phyloP scores from a whole-genome alignment of 164 flowering plant genomes.

The Annona cherimola region DNA sequence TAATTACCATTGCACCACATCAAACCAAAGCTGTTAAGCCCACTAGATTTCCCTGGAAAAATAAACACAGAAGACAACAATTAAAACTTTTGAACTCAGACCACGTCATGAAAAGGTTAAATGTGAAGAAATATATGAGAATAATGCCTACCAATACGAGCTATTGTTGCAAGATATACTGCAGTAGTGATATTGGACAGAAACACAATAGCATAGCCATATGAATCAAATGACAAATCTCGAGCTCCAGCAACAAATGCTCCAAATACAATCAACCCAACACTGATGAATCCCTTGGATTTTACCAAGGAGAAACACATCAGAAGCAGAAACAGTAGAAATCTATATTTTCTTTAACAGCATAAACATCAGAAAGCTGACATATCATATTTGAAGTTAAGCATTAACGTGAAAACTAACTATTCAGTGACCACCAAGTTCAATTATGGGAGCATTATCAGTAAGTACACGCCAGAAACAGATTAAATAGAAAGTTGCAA shows the following conservation, averaged over 20 bases:
- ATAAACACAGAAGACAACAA: constrained; percentile 7
- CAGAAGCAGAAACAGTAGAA: constrained; percentile 17
- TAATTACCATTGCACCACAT: constrained; percentile 92
- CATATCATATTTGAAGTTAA: too few species aligned
- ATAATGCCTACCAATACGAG: constrained; percentile 64
- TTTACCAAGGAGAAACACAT: constrained; percentile 30
- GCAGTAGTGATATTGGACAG: constrained; percentile 82
- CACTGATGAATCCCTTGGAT: constrained; percentile 68
- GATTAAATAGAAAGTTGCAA: background rate
- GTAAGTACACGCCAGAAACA: background rate
- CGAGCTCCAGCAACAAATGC: constrained; percentile 93
- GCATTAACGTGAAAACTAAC: too few species aligned
- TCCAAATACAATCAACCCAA: constrained; percentile 82
- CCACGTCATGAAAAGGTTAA: background rate
- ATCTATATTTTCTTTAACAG: too few species aligned
- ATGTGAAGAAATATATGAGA: background rate
- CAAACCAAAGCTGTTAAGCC: constrained; percentile 85
- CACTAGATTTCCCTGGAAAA: constrained; percentile 68
- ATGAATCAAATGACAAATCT: constrained; percentile 83
- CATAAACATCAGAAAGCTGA: too few species aligned
- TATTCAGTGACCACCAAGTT: background rate
- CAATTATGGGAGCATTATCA: background rate
- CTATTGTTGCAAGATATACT: constrained; percentile 85
- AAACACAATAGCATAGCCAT: constrained; percentile 78
- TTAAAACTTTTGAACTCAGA: constrained; percentile 1